Evolutionary conservation across 805 yeast species (phyloP), one percentile per base, ranked within the genome.

Genomic region (Metschnikowia continentalis): DNA sequence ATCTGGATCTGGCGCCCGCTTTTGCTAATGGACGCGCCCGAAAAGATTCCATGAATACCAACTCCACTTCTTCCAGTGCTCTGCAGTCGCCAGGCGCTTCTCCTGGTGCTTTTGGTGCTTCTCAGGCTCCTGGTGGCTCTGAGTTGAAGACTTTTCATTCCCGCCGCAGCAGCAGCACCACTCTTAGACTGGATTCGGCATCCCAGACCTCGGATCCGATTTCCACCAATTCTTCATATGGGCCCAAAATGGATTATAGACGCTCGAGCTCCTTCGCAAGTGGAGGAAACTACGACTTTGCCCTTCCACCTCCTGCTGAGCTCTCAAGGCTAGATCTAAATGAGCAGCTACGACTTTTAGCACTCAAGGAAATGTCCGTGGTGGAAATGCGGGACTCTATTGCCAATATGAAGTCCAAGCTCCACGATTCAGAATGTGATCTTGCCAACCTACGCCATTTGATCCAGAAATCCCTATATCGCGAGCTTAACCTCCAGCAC

Each of bases 291-390:
- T 30, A 32, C 40, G 73, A 70, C 43, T 48, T 67, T 6, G 65
- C 70, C 1, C 54, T 72, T 6, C 76, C 76, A 4, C 64, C 62
- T 23, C 52, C 60, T 23, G 70, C 65, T 22, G 66, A 66, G 42
- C 59, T 72, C 13, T 46, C 50, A 7, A 47, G 46, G 3, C 53
- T 62, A 23, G 53, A 75, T 38, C 69, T 84, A 5, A 81, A 80
- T 51, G 80, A 77, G 4, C 78, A 83, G 45, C 66, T 86, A 45
- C 74, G 88, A 54, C 68, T 76, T 7, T 67, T 86, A 42, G 92
- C 92, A 0, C 69, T 80, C 38, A 86, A 84, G 60, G 94, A 86
- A 61, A 79, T 83, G 79, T 79, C 78, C 23, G 70, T 86, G 30
- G 76, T 86, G 46, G 90, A 86, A 56, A 65, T 84, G 40, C 84